These are phyloP conservation scores for Arxiozyma telluris DNA, from an alignment of 1,139 yeast species.

Conservation along the genomic window DNA sequence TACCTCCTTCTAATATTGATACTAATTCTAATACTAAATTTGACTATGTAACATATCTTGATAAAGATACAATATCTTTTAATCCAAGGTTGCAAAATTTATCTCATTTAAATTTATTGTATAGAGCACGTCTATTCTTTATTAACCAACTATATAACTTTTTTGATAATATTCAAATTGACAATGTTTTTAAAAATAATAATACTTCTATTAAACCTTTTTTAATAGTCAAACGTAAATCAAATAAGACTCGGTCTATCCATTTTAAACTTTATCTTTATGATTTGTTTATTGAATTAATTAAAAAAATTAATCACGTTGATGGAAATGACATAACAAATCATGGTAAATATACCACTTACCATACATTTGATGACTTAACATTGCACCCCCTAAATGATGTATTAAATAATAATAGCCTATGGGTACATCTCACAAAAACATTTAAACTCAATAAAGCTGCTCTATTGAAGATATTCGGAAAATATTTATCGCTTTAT, in stretches of 20 bases:
- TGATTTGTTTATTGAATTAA: slow-evolving; percentile 45
- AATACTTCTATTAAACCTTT: background rate
- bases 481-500: slow-evolving; percentile 35
- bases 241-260: slow-evolving; percentile 7
- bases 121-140: slow-evolving; percentile 56
- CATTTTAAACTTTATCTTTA: slow-evolving; percentile 37
- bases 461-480: slow-evolving; percentile 33
- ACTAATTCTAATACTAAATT: slow-evolving; percentile 26
- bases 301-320: slow-evolving; percentile 14
- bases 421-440: slow-evolving; percentile 3
- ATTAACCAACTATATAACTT: slow-evolving; percentile 51
- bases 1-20: slow-evolving; percentile 42
- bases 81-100: slow-evolving; percentile 58
- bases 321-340: background rate
- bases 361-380: slow-evolving; percentile 29
- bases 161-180: slow-evolving; percentile 15
- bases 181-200: background rate
- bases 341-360: slow-evolving; percentile 24
- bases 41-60: slow-evolving; percentile 46
- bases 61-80: slow-evolving; percentile 44
- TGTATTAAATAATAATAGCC: background rate
- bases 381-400: slow-evolving; percentile 6
- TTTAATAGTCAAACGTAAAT: background rate
- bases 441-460: background rate
- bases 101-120: slow-evolving; percentile 53